Evolutionary conservation across 1,284 basidiomycete species (phyloP), one percentile per base, ranked within the genome.

Genomic region (Heliocybe sulcata): DNA sequence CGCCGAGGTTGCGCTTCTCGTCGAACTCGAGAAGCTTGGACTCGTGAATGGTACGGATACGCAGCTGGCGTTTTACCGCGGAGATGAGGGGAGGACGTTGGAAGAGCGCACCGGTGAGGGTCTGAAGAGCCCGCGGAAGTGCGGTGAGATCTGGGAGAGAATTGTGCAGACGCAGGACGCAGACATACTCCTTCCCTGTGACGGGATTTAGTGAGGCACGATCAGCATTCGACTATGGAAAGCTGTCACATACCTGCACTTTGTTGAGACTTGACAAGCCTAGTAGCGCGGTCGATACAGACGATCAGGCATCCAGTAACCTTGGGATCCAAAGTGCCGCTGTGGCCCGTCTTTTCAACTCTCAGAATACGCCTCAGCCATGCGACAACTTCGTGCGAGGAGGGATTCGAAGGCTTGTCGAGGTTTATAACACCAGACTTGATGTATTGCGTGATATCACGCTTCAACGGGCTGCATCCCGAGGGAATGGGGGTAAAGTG

Each of bases 321-420:
- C 73, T 99, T 99, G 53, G 97, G 97, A 73, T 99, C 97, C 55
- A 99, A 83, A 48, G 96, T 99, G 62, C 95, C 94, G 61, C 93
- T 95, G 75, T 98, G 95, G 53, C 96, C 97, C 0, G 97, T 99
- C 77, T 99, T 99, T 73, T 99, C 96, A 33, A 92, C 92, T 26
- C 96, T 87, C 53, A 99, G 74, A 62, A 99, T 99, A 26, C 97
- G 85, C 64, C 96, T 83, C 60, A 99, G 76, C 97, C 97, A 99
- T 16, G 97, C 97, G 60, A 99, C 97, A 55, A 99, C 97, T 79
- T 99, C 97, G 75, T 99, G 97, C n/a, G 96, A 98, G 3, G 97
- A 99, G 8, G 97, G 97, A 75, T 99, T 99, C 51, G 96, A 98
- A 25, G 97, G 97, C 72, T 99, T 99, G 82, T 99, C 97, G 63